phyloP scores from a whole-genome alignment of 176 grass and related monocot species.

The Oryza australiensis region DNA sequence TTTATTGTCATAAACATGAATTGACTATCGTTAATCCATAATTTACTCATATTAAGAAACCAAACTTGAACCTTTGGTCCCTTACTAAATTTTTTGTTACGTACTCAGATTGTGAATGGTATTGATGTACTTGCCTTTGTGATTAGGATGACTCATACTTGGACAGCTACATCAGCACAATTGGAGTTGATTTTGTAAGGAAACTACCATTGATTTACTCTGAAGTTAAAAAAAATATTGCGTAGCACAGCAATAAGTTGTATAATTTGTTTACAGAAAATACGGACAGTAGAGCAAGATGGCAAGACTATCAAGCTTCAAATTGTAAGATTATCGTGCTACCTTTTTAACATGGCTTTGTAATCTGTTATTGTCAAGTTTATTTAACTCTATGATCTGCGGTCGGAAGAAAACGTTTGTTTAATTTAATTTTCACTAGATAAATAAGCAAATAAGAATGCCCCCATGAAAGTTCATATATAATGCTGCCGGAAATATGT shows the following conservation, averaged over 20 bases:
- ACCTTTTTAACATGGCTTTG: not conserved
- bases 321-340: slow-evolving; percentile 50
- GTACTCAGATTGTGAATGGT: not conserved
- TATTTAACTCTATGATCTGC: too few relatives aligned
- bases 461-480: not conserved
- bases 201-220: slow-evolving; percentile 4
- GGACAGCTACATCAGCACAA: slow-evolving; percentile 90
- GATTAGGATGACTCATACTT: slow-evolving; percentile 78
- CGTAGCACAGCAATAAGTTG: slow-evolving; percentile 1
- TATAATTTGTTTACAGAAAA: slow-evolving; percentile 59
- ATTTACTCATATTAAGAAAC: not conserved
- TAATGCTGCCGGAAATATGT: not conserved
- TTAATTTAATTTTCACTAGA: not conserved
- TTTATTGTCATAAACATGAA: not conserved
- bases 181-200: slow-evolving; percentile 88
- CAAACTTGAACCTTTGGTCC: not conserved
- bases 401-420: too few relatives aligned
- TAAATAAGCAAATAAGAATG: not conserved
- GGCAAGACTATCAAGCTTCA: slow-evolving; percentile 87
- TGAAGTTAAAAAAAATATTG: not conserved
- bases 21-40: not conserved
- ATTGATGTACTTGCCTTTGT: slow-evolving; percentile 26
- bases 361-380: too few relatives aligned
- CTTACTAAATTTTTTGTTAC: not conserved
- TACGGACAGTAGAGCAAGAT: slow-evolving; percentile 77